Conservation (phyloP, 2,329 filamentous ascomycete genomes). For the Hymenoscyphus fructigenus region DNA sequence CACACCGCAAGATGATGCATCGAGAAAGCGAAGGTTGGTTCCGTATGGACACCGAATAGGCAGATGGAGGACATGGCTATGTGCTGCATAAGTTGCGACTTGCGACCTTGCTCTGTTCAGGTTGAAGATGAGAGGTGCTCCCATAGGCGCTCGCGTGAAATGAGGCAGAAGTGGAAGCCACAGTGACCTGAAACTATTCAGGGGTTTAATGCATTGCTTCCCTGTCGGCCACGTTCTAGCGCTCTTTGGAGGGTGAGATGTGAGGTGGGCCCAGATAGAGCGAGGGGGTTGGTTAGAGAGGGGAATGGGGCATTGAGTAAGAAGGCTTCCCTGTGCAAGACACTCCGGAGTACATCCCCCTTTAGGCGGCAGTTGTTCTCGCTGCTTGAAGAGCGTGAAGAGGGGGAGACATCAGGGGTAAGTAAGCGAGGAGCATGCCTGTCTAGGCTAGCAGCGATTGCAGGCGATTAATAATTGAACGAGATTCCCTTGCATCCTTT, state of each 20-base stretch:
- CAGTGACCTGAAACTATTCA: background rate
- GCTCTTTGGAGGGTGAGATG: background rate
- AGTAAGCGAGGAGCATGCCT: background rate
- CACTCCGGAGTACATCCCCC: background rate
- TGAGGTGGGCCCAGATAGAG: background rate
- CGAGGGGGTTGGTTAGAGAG: background rate
- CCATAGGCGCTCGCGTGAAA: background rate
- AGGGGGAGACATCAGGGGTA: background rate
- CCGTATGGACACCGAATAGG: too few species aligned
- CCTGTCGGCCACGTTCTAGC: conserved; percentile 2
- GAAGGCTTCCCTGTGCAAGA: background rate
- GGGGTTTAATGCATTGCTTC: background rate
- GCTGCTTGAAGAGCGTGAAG: background rate
- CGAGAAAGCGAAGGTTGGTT: background rate
- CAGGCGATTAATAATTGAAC: background rate
- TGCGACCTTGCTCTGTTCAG: background rate
- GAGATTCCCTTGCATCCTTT: too few species aligned
- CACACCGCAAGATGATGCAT: conserved; percentile 3
- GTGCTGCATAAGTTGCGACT: background rate
- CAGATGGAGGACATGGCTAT: too few species aligned
- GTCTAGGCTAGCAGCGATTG: background rate
- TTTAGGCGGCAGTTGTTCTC: background rate
- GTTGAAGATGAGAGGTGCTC: background rate
- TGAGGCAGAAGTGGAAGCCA: background rate
- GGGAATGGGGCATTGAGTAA: background rate